Percentiles rank a stretch among this genome's conserved stretches.
Evolutionary conservation across 2,329 filamentous ascomycete species (phyloP).

Genomic region (Phialophora chinensis): DNA sequence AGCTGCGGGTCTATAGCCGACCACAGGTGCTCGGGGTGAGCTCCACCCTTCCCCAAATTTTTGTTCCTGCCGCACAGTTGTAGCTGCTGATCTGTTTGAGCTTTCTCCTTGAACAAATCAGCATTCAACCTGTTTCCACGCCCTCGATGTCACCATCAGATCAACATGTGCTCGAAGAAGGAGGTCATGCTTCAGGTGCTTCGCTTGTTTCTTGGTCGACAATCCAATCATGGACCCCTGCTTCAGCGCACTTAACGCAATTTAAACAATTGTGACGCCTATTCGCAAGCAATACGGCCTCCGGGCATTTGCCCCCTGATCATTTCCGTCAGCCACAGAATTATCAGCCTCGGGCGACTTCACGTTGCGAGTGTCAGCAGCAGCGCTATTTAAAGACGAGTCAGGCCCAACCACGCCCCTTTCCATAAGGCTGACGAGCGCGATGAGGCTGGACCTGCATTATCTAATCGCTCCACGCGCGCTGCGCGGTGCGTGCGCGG

Average conservation of each 20-base stretch:
- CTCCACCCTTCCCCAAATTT: conserved; percentile 1
- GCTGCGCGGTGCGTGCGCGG: background rate
- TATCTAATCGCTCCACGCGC: background rate
- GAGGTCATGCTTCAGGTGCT: background rate
- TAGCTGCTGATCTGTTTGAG: background rate
- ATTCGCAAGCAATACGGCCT: background rate
- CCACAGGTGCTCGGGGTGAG: background rate
- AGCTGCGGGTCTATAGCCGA: background rate
- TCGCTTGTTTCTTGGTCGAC: background rate
- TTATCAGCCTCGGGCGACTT: conserved; percentile 2
- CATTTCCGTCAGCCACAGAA: conserved; percentile 6
- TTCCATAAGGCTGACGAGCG: conserved; percentile 14
- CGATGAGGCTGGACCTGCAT: conserved; percentile 8
- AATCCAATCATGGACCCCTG: conserved; percentile 14
- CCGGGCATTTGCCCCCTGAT: conserved; percentile 4
- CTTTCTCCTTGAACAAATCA: background rate
- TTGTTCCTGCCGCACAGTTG: background rate
- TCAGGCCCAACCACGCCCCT: conserved; percentile 6
- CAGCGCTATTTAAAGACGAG: conserved; percentile 18
- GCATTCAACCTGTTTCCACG: background rate
- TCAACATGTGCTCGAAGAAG: background rate
- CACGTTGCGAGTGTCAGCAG: conserved; percentile 12
- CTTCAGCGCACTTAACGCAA: background rate
- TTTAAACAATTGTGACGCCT: conserved; percentile 10
- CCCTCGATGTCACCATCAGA: background rate